Conservation (phyloP, 768 basidiomycete genomes). For the Podaxis carcinomalis region DNA sequence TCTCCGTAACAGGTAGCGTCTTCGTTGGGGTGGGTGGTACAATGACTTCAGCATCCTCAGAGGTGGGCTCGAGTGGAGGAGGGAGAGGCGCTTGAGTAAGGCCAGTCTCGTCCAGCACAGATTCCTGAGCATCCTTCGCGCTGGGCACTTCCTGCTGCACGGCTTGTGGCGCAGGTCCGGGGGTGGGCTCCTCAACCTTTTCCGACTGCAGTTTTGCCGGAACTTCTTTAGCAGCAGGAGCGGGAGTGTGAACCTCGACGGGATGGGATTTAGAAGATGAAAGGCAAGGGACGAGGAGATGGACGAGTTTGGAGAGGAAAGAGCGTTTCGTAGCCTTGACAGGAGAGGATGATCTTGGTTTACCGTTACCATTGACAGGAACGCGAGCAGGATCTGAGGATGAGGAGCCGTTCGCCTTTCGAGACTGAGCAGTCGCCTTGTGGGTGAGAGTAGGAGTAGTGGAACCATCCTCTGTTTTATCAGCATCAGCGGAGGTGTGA, state of each 20-base stretch:
- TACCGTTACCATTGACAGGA: conserved; percentile 16
- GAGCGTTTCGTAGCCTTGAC: conserved; percentile 35
- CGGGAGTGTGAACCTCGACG: conserved; percentile 34
- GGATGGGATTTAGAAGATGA: conserved; percentile 46
- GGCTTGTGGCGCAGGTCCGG: neutral
- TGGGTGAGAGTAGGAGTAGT: conserved; percentile 19
- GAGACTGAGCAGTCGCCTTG: conserved; percentile 1
- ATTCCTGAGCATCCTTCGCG: neutral
- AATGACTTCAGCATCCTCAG: conserved; percentile 27
- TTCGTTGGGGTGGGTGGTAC: conserved; percentile 33
- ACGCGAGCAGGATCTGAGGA: conserved; percentile 13
- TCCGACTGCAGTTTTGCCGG: conserved; percentile 10
- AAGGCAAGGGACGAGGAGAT: conserved; percentile 63
- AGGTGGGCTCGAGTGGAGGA: conserved; percentile 14
- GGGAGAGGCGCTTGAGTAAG: conserved; percentile 12
- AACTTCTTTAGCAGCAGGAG: conserved; percentile 16
- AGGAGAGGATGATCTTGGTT: conserved; percentile 9
- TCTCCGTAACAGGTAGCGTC: conserved; percentile 59
- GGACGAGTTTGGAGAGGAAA: conserved; percentile 56
- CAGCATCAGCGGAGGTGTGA: conserved; percentile 16
- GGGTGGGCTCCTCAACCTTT: conserved; percentile 1
- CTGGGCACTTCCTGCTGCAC: neutral
- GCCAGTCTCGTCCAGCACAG: neutral
- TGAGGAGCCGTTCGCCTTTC: conserved; percentile 13
- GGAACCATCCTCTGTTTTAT: conserved; percentile 24